Conservation (phyloP, 768 basidiomycete genomes). For the Russula sp. region DNA sequence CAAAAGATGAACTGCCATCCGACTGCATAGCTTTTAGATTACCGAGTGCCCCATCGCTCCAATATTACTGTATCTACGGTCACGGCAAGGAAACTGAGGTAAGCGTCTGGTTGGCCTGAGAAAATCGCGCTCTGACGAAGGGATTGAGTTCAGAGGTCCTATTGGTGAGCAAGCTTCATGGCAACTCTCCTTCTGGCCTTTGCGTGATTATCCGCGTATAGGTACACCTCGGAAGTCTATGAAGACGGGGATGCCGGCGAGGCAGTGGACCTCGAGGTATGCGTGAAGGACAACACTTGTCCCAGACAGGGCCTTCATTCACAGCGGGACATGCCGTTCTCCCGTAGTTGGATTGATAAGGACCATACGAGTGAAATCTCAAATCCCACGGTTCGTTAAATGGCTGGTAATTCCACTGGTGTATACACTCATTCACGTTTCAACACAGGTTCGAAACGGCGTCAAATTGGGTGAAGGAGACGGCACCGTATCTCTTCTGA, state of each 20-base stretch:
- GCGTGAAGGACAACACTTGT: constrained; percentile 42
- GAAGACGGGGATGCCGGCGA: constrained; percentile 33
- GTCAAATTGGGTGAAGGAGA: constrained; percentile 94
- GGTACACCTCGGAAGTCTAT: constrained; percentile 68
- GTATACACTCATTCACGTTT: not conserved
- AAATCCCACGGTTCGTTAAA: constrained; percentile 43
- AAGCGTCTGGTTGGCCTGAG: constrained; percentile 22
- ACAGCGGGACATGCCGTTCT: constrained; percentile 47
- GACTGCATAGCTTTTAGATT: constrained; percentile 39
- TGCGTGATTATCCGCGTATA: constrained; percentile 22
- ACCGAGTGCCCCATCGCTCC: constrained; percentile 86
- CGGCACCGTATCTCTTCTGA: constrained; percentile 82
- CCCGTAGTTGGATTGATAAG: constrained; percentile 78
- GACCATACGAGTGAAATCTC: constrained; percentile 61
- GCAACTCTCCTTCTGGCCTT: not conserved
- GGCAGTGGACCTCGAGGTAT: constrained; percentile 27
- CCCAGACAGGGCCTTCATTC: constrained; percentile 30
- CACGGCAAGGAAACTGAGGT: constrained; percentile 95
- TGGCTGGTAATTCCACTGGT: no score
- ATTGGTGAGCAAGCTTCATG: constrained; percentile 46
- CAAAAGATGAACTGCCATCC: not conserved
- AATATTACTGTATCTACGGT: constrained; percentile 89
- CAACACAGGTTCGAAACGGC: constrained; percentile 58
- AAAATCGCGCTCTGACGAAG: not conserved
- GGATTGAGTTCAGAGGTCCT: constrained; percentile 52